Conservation (phyloP, 768 basidiomycete species). For the Tricholoma sp. region DNA sequence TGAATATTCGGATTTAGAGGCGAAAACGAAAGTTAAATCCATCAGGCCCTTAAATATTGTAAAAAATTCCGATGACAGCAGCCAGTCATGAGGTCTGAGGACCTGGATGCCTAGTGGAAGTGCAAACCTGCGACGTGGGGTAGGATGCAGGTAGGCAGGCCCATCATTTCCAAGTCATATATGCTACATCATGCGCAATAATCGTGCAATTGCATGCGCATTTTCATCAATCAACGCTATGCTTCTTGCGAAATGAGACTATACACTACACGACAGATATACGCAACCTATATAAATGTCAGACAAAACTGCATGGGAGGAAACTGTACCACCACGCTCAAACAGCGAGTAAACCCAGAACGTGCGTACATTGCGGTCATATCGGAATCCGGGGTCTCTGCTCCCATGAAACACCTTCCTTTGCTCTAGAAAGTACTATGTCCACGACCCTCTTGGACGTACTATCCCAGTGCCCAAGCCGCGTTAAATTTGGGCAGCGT, state of each 20-base stretch:
- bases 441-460: conserved; percentile 6
- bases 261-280: not conserved
- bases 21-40: not conserved
- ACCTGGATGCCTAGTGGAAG: not conserved
- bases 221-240: not conserved
- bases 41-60: not conserved
- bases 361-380: not conserved
- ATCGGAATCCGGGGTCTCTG: not conserved
- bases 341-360: not conserved
- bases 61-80: not conserved
- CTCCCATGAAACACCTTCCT: conserved; percentile 9
- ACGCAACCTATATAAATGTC: not conserved
- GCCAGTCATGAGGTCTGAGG: not conserved
- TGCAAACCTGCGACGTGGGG: not conserved
- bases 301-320: not conserved
- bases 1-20: not conserved
- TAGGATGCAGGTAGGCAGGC: not conserved
- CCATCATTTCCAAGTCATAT: not conserved
- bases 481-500: conserved; percentile 10
- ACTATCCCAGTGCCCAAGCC: conserved; percentile 10
- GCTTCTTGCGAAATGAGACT: not conserved
- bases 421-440: conserved; percentile 8
- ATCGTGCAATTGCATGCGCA: not conserved
- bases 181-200: not conserved
- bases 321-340: not conserved